Evolutionary conservation across 2,329 filamentous ascomycete genomes (phyloP), one percentile per base, ranked within the genome.

Genomic region (Neofusicoccum laricinum): DNA sequence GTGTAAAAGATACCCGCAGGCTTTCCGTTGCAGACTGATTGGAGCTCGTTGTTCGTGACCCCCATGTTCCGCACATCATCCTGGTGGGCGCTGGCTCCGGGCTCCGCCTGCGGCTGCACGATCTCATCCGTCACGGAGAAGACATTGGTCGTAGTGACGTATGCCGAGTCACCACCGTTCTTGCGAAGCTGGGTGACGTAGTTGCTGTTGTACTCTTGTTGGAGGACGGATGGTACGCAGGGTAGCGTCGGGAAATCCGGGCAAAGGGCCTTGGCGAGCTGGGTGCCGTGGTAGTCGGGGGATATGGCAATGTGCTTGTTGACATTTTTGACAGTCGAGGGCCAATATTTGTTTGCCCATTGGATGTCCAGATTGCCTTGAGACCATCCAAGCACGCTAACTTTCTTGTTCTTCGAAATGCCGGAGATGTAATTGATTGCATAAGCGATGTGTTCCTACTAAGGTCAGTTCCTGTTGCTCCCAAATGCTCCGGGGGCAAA

Each of bases 291-390:
- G 69, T 84, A 87, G 68, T 86, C 84, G 1, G 84, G 78, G 8
- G 79, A 82, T 49, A 86, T 76, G 48, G 81, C 78, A 43, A 87
- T 77, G 70, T 84, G 80, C 69, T 86, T 80, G 15, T 76, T 76
- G 2, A 82, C 77, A 0, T 75, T 72, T 2, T 66, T 67, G 4
- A 79, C 78, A 1, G 81, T 83, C 1, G 80, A 83, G 0, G 83
- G 83, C 81, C 82, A 86, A 75, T 85, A 86, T 67, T 85, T 86
- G 67, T 84, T 75, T 0, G 81, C 83, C 85, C 85, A 87, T 70
- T 87, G 85, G 0, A 80, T 76, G 65, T 83, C 75, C 2, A 87
- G 72, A 53, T 80, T 81, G 14, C 85, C 85, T 71, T 87, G 55
- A 0, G 83, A 86, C 82, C 82, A 87, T 12, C 77, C 78, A 15